Conservation (phyloP, 441 rosid species). For the Brassica balearica region DNA sequence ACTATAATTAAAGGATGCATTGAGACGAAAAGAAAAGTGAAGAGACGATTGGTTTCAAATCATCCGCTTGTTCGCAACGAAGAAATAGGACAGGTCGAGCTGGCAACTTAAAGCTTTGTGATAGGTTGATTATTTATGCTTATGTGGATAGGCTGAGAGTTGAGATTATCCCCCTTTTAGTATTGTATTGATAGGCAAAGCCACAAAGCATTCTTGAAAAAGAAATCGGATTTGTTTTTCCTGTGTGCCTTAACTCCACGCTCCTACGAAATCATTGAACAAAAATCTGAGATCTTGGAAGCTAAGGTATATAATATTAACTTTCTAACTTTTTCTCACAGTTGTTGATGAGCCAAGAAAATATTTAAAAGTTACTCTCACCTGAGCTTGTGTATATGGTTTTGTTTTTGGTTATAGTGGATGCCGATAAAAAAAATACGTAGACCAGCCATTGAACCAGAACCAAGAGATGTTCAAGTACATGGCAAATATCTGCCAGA, state of each 20-base stretch:
- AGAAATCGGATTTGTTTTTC: constrained; percentile 68
- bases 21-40: no score
- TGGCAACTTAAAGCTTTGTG: no score
- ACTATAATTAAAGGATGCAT: no score
- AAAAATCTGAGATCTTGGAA: constrained; percentile 59
- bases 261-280: constrained; percentile 54
- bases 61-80: no score
- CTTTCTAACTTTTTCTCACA: background rate
- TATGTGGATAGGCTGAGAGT: no score
- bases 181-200: no score
- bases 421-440: constrained; percentile 67
- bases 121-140: no score
- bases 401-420: constrained; percentile 53
- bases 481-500: constrained; percentile 64
- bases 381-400: constrained; percentile 17
- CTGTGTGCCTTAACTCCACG: constrained; percentile 61
- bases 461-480: constrained; percentile 48
- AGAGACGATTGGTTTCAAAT: no score
- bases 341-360: constrained; percentile 7
- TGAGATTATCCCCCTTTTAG: no score
- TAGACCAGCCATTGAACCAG: constrained; percentile 53
- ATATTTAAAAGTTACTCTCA: background rate
- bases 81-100: no score
- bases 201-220: constrained; percentile 59
- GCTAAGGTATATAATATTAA: constrained; percentile 51